Evolutionary conservation across 495 filamentous ascomycete genomes (phyloP), one percentile per base, ranked within the genome.

Genomic region (Paragyromitra xinjiangensis): DNA sequence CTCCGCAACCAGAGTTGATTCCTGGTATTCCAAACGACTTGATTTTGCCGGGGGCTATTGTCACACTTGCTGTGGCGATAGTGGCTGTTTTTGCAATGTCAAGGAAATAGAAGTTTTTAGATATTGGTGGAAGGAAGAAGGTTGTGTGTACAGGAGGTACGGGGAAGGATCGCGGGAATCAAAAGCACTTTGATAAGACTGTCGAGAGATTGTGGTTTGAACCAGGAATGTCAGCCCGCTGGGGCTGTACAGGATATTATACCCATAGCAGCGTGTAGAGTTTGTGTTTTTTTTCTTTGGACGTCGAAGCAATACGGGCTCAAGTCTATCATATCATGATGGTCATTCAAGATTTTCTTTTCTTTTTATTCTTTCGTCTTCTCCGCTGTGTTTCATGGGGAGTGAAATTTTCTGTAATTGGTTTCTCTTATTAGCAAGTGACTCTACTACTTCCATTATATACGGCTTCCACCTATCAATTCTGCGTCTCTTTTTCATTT

Each of bases 21-120:
- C 88, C 92, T 12, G 95, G 95, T 56, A 91, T 99, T 66, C 94
- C 95, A 16, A 99, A 99, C 81, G 95, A 99, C 75, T 85, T 98
- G 56, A 86, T 99, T 29, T 87, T 99, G 29, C 96, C 95, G 0
- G 95, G 95, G 70, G 95, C 96, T 22, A 93, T 98, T 83, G 94
- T 93, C n/a, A 93, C 93, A 11, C 84, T 99, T 78, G 96, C 95
- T 7, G 94, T 95, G 22, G 94, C 97, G 24, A 97, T 99, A 85
- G 88, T 93, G 19, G 94, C 91, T 63, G 95, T 98, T 24, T 99
- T 99, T 86, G 88, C 93, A n/a, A 87, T 98, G 78, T 91, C 93
- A 70, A 90, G 95, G 67, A 77, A 73, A 68, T 81, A 79, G 53
- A 51, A 45, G 50, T 42, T 16, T 26, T 56, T 22, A 56, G 24